Percentiles rank a stretch among this genome's conserved stretches.
phyloP scores from a whole-genome alignment of 2,329 filamentous ascomycete species.

The Penicillium hordei region DNA sequence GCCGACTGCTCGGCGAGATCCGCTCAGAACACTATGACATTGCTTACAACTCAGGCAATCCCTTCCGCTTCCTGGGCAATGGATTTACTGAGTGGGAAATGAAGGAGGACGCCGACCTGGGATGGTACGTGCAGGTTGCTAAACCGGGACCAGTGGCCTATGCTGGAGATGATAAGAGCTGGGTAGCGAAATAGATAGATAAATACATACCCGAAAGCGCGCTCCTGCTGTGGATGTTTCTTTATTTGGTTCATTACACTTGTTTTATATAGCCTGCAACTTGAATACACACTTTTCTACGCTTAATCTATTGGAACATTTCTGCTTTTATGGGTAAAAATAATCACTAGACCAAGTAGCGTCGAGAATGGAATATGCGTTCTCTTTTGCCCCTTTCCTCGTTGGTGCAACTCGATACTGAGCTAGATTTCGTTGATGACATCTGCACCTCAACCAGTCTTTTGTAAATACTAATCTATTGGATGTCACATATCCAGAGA shows the following conservation, averaged over 20 bases:
- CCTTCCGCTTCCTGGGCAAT: conserved; percentile 10
- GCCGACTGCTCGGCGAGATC: conserved; percentile 26
- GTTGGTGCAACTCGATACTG: no score
- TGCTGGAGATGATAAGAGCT: neutral
- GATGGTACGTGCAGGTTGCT: conserved; percentile 6
- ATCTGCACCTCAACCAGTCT: neutral
- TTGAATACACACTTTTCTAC: neutral
- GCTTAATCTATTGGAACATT: neutral
- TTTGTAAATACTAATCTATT: neutral
- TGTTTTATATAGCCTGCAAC: neutral
- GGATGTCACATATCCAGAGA: neutral
- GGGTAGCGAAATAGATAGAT: neutral
- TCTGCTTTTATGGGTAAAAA: neutral
- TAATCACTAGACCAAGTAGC: neutral
- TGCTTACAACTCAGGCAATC: conserved; percentile 32
- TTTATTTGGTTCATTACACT: neutral
- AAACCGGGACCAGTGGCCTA: neutral
- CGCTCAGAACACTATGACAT: conserved; percentile 53
- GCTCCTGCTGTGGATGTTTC: neutral
- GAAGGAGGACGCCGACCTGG: conserved; percentile 18
- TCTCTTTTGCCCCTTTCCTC: no score
- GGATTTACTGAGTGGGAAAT: conserved; percentile 11
- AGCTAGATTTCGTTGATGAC: neutral
- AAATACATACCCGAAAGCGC: no score
- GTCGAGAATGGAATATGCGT: no score